Evolutionary conservation across 2,329 filamentous ascomycete species (phyloP).

Genomic region (Penicillium sp.): DNA sequence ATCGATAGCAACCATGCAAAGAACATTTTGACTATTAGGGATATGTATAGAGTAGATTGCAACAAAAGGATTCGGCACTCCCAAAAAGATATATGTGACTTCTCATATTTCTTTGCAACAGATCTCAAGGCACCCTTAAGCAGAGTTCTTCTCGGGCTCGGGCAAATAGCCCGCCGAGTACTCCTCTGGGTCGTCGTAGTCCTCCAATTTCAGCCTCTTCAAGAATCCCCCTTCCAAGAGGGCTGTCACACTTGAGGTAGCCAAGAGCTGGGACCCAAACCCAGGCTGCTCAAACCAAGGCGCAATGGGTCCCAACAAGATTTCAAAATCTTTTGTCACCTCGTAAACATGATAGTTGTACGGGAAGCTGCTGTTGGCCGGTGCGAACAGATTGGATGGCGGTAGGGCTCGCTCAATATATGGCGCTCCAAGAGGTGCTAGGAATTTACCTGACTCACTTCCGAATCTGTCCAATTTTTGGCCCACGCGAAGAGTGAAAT

Average conservation of each 20-base stretch:
- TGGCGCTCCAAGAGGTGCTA: slow-evolving; percentile 47
- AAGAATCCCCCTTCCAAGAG: slow-evolving; percentile 38
- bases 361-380: slow-evolving; percentile 40
- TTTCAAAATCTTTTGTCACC: slow-evolving; percentile 43
- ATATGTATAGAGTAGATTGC: not conserved
- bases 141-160: slow-evolving; percentile 10
- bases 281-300: slow-evolving; percentile 55
- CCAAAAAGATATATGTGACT: not conserved
- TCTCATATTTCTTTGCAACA: not conserved
- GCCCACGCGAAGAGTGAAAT: slow-evolving; percentile 42
- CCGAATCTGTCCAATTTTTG: slow-evolving; percentile 53
- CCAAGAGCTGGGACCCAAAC: slow-evolving; percentile 42
- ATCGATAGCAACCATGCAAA: no score
- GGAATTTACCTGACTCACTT: slow-evolving; percentile 45
- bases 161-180: slow-evolving; percentile 22
- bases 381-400: slow-evolving; percentile 45
- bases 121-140: not conserved
- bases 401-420: slow-evolving; percentile 51
- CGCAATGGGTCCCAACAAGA: slow-evolving; percentile 48
- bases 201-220: slow-evolving; percentile 20
- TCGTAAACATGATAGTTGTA: slow-evolving; percentile 53
- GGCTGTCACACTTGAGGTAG: slow-evolving; percentile 28
- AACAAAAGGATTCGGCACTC: not conserved
- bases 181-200: slow-evolving; percentile 26
- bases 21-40: not conserved